Evolutionary conservation across 805 yeast species (phyloP).

Genomic region (Pichia ethanolica): DNA sequence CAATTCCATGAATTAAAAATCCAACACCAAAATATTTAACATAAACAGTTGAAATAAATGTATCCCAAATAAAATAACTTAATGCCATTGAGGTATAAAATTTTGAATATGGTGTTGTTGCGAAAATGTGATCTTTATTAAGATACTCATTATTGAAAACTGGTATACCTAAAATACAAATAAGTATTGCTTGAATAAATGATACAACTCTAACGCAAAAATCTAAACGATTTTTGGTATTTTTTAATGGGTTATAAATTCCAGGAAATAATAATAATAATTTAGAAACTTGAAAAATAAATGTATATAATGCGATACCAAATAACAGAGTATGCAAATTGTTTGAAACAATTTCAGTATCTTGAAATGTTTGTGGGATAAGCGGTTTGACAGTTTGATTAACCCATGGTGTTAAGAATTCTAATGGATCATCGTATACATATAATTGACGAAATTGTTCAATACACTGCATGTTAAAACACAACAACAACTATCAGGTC

Average conservation of each 20-base stretch:
- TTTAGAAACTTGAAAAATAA: constrained; percentile 12
- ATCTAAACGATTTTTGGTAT: constrained; percentile 19
- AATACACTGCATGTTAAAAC: constrained; percentile 1
- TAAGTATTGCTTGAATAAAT: constrained; percentile 27
- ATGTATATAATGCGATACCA: constrained; percentile 16
- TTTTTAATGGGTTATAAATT: constrained; percentile 12
- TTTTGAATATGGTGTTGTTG: constrained; percentile 27
- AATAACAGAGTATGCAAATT: constrained; percentile 17
- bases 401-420: constrained; percentile 14
- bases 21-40: constrained; percentile 28
- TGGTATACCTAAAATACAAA: constrained; percentile 25
- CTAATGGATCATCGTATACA: constrained; percentile 22
- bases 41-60: constrained; percentile 23
- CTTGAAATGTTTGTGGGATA: constrained; percentile 5
- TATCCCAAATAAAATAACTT: constrained; percentile 32
- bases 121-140: constrained; percentile 25
- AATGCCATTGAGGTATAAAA: constrained; percentile 26
- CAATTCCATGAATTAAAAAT: constrained; percentile 30
- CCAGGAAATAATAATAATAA: constrained; percentile 12
- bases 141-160: constrained; percentile 23
- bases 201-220: constrained; percentile 29
- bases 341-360: constrained; percentile 11
- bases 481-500: too few species aligned
- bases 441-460: constrained; percentile 8
- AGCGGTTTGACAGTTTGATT: constrained; percentile 18